phyloP scores from a whole-genome alignment of 331 rosid genomes.

The Prunus yedoensis region DNA sequence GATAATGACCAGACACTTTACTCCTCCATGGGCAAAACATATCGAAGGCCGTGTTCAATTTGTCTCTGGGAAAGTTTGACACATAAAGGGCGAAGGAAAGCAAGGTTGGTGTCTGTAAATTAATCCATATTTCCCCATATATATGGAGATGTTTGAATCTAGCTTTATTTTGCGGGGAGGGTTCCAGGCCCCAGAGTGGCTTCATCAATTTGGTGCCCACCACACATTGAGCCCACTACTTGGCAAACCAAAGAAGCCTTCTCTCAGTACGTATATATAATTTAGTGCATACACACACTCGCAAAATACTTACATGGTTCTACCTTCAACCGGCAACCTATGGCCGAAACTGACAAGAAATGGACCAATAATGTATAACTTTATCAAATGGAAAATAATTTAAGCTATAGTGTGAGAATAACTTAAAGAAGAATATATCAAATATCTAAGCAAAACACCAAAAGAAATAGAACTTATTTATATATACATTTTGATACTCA shows the following conservation, averaged over 20 bases:
- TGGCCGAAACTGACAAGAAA: not conserved
- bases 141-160: too few species aligned
- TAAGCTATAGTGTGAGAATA: not conserved
- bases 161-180: not conserved
- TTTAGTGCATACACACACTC: not conserved
- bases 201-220: not conserved
- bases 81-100: not conserved
- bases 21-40: not conserved
- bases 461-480: not conserved
- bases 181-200: not conserved
- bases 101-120: too few species aligned
- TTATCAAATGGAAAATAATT: not conserved
- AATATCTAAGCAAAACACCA: not conserved
- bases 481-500: slow-evolving; percentile 32
- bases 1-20: not conserved
- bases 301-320: not conserved
- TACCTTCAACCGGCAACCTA: not conserved
- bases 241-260: not conserved
- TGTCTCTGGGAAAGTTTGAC: not conserved
- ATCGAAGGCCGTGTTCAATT: not conserved
- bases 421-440: slow-evolving; percentile 12
- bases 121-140: not conserved
- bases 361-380: too few species aligned
- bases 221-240: not conserved
- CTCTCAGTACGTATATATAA: not conserved